Conservation (phyloP, 805 yeast genomes). For the Metschnikowia peoriensis region DNA sequence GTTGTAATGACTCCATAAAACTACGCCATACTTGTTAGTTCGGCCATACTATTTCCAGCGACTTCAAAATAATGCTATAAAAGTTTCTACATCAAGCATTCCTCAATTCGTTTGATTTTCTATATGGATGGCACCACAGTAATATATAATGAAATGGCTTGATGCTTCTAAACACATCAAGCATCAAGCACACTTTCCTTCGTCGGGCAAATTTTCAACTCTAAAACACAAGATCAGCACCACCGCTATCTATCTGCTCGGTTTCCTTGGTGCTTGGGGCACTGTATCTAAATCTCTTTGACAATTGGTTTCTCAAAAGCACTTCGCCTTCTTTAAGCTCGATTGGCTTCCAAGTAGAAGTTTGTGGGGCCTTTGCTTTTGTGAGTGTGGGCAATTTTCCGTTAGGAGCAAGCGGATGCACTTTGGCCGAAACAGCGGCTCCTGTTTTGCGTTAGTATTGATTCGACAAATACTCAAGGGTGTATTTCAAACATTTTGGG, state of each 20-base stretch:
- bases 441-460: constrained; percentile 9
- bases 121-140: background rate
- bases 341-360: constrained; percentile 33
- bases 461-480: too few species aligned
- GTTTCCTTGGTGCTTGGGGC: constrained; percentile 65
- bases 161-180: background rate
- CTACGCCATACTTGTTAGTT: background rate
- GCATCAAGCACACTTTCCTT: background rate
- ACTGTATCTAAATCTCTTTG: constrained; percentile 70
- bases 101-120: background rate
- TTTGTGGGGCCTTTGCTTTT: constrained; percentile 1
- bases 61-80: too few species aligned
- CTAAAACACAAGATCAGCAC: constrained; percentile 61
- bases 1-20: too few species aligned
- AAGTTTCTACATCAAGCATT: background rate
- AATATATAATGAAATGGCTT: background rate
- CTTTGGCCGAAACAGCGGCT: constrained; percentile 14
- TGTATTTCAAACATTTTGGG: too few species aligned
- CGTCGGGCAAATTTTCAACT: background rate
- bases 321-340: constrained; percentile 41
- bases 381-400: constrained; percentile 40
- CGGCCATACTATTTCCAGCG: background rate
- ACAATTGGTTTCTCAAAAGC: constrained; percentile 62
- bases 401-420: constrained; percentile 42
- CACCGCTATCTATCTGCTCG: constrained; percentile 78